Evolutionary conservation across 768 basidiomycete species (phyloP).

Genomic region (Tylopilus rubrobrunneus): DNA sequence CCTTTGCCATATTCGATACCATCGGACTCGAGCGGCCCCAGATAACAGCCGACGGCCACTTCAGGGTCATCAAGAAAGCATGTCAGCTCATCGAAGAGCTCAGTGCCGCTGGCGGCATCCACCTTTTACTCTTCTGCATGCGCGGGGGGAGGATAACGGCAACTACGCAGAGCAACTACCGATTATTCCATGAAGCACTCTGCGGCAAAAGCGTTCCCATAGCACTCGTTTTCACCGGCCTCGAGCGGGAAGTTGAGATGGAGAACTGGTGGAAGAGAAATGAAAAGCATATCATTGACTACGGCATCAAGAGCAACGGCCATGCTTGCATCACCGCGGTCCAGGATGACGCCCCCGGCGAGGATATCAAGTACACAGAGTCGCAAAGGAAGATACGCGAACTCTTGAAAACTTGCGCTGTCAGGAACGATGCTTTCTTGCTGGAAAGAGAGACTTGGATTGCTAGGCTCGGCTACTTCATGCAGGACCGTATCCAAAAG

Average conservation of each 20-base stretch:
- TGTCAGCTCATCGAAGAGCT: slow-evolving; percentile 33
- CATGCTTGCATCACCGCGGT: slow-evolving; percentile 32
- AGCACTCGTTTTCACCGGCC: slow-evolving; percentile 38
- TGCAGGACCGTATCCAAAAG: slow-evolving; percentile 16
- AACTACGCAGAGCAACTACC: too few species aligned
- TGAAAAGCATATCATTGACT: slow-evolving; percentile 13
- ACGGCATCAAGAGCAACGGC: slow-evolving; percentile 27
- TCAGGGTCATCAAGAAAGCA: slow-evolving; percentile 27
- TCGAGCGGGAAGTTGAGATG: slow-evolving; percentile 34
- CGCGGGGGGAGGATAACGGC: too few species aligned
- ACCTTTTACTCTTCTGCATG: too few species aligned
- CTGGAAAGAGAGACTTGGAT: slow-evolving; percentile 18
- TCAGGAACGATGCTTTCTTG: slow-evolving; percentile 7
- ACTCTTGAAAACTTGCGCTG: slow-evolving; percentile 16
- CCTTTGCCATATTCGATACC: slow-evolving; percentile 31
- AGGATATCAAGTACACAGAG: slow-evolving; percentile 20
- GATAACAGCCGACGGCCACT: slow-evolving; percentile 25
- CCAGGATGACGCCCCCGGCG: slow-evolving; percentile 15
- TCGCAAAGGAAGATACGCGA: slow-evolving; percentile 21
- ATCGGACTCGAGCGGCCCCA: slow-evolving; percentile 33
- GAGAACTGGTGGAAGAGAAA: slow-evolving; percentile 36
- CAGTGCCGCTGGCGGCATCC: neutral
- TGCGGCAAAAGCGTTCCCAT: slow-evolving; percentile 37
- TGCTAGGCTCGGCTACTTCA: slow-evolving; percentile 5
- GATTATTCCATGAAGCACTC: slow-evolving; percentile 37